Evolutionary conservation across 2,329 filamentous ascomycete genomes (phyloP), one percentile per base, ranked within the genome.

Genomic region (Ascochyta pisi): DNA sequence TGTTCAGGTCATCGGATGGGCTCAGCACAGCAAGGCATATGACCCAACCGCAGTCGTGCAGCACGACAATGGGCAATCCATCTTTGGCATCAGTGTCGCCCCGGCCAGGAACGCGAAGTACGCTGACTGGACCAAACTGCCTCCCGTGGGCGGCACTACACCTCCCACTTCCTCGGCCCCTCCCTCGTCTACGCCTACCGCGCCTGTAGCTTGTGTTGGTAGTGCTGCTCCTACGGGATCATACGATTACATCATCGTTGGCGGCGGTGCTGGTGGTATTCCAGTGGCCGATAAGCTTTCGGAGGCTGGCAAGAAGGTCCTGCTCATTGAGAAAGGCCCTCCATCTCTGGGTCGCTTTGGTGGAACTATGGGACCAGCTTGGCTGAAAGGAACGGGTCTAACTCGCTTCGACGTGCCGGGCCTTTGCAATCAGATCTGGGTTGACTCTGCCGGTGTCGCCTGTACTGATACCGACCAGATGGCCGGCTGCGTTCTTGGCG

Each of bases 341-440:
- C 76, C 78, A 44, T 89, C 86, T 9, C 85, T 88, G 3, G 86
- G 83, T n/a, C 80, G 84, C 59, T 89, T 86, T 78, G 83, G 85
- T 27, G 86, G 87, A 44, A 83, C 77, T 31, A 80, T 87, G 76
- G 83, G 81, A 54, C 84, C 86, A 0, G 73, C 75, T 1, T 91
- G 89, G 89, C 80, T 86, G 15, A 75, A 82, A 33, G 83, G 82
- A 33, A 85, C 83, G 16, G 84, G 85, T 45, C 74, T 90, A 31
- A 90, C 88, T 6, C 86, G 88, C 44, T 90, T 91, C 64, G 88
- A 91, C 66, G 84, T 90, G 5, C 88, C 88, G 0, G 86, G 87
- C 50, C 83, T 90, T 56, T 89, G 86, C 73, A 90, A 90, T 70
- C 80, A 89, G 74, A 89, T 91, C 62, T 89, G 86, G 83, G 76